A percentile compares a stretch with the other conserved stretches of the same genome.
These are phyloP conservation scores for Exserohilum turcica DNA, from an alignment of 2,329 filamentous ascomycete genomes.

Conservation along the genomic window DNA sequence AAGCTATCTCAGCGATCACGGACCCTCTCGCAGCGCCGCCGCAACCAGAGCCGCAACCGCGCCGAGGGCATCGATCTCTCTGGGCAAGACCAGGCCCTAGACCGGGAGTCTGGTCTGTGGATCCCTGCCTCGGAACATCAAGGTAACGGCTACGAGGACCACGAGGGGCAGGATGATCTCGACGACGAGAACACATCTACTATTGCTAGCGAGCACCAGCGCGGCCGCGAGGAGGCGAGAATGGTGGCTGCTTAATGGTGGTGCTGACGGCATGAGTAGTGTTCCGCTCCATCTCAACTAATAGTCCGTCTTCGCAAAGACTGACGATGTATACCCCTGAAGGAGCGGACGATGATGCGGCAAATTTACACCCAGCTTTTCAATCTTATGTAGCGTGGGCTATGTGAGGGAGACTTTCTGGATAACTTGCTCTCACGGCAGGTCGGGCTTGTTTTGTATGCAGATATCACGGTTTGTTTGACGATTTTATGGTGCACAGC, in stretches of 20 bases:
- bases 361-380: constrained; percentile 6
- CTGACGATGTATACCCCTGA: constrained; percentile 45
- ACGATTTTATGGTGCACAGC: constrained; percentile 17
- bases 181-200: constrained; percentile 60
- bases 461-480: constrained; percentile 6
- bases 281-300: constrained; percentile 27
- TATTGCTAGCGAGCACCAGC: constrained; percentile 47
- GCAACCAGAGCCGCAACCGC: constrained; percentile 66
- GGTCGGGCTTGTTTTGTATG: constrained; percentile 9
- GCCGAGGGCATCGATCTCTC: constrained; percentile 80
- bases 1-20: constrained; percentile 87
- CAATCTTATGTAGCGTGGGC: constrained; percentile 13
- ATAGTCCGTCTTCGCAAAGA: constrained; percentile 28
- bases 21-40: constrained; percentile 81
- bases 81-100: constrained; percentile 78
- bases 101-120: constrained; percentile 80
- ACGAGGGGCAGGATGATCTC: constrained; percentile 65
- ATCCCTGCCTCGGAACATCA: constrained; percentile 73
- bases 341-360: constrained; percentile 26
- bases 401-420: constrained; percentile 14
- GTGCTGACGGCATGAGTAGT: constrained; percentile 28
- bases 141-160: constrained; percentile 66
- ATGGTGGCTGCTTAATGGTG: constrained; percentile 36
- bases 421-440: neutral
- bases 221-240: constrained; percentile 57